A percentile compares a stretch with the other conserved stretches of the same genome.
Conservation (phyloP, 306 rosid genomes). For the Canavalia gladiata region DNA sequence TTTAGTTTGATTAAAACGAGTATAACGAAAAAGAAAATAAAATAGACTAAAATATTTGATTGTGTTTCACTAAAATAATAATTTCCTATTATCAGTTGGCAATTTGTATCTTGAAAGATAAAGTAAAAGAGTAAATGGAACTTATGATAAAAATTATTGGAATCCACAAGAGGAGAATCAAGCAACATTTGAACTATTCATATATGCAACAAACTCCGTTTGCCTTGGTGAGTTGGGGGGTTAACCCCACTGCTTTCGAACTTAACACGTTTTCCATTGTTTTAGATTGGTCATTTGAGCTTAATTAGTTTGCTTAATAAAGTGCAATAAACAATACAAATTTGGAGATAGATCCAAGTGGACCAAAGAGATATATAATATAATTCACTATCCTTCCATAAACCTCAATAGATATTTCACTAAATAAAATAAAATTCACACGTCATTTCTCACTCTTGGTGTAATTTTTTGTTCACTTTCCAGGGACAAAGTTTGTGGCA, state of each 20-base stretch:
- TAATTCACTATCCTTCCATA: neutral
- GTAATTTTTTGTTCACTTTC: neutral
- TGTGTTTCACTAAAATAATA: too few relatives aligned
- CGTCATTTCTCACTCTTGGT: neutral
- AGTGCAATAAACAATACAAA: neutral
- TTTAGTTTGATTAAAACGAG: too few relatives aligned
- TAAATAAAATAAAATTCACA: neutral
- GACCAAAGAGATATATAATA: neutral
- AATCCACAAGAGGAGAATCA: neutral
- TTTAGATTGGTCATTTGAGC: neutral
- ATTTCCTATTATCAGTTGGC: too few relatives aligned
- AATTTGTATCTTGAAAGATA: too few relatives aligned
- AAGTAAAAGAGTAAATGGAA: neutral
- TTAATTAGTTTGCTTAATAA: neutral
- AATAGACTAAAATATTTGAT: too few relatives aligned
- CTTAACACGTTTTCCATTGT: neutral
- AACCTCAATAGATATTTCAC: neutral
- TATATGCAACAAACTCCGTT: neutral
- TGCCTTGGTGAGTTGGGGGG: neutral
- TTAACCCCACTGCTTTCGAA: neutral
- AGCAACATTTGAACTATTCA: neutral
- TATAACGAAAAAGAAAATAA: too few relatives aligned
- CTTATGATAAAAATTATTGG: neutral
- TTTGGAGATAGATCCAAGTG: neutral
- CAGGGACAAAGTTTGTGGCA: slow-evolving; percentile 45